Evolutionary conservation across 352 stramenopile species (phyloP).

Genomic region (Phytophthora cactorum): DNA sequence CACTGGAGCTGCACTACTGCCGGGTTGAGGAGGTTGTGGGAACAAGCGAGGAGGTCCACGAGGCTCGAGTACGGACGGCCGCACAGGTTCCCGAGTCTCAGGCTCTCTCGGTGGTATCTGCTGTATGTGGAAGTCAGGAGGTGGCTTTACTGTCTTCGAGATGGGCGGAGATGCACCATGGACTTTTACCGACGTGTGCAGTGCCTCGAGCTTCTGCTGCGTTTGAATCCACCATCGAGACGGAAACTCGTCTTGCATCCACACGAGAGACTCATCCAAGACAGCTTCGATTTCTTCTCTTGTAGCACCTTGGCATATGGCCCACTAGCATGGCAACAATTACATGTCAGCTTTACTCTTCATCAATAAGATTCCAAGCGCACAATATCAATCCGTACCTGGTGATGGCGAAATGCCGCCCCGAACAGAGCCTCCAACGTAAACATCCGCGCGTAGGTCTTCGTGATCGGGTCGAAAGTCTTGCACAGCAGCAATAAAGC

Average conservation of each 20-base stretch:
- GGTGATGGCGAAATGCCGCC: conserved; percentile 59
- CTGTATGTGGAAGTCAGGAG: conserved; percentile 25
- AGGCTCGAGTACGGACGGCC: conserved; percentile 15
- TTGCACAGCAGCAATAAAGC: conserved; percentile 74
- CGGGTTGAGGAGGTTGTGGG: conserved; percentile 3
- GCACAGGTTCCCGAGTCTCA: conserved; percentile 22
- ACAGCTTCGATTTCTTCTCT: conserved; percentile 40
- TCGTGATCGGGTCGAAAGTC: conserved; percentile 72
- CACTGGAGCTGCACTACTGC: conserved; percentile 1
- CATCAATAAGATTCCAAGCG: neutral
- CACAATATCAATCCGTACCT: conserved; percentile 33
- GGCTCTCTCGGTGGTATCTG: conserved; percentile 33
- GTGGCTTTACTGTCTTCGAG: conserved; percentile 5
- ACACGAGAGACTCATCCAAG: conserved; percentile 38
- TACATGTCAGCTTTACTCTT: conserved; percentile 4
- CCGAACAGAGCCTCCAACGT: conserved; percentile 64
- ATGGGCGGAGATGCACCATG: conserved; percentile 11
- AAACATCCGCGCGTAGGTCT: conserved; percentile 66
- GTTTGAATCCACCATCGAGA: conserved; percentile 55
- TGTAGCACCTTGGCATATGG: conserved; percentile 48
- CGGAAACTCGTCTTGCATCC: conserved; percentile 56
- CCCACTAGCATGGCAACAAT: conserved; percentile 44
- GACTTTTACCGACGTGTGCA: neutral
- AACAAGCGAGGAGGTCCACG: conserved; percentile 35
- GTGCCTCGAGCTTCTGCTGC: conserved; percentile 30